A percentile compares a stretch with the other conserved stretches of the same genome.
Evolutionary conservation across 148 eudicot species (phyloP).

Genomic region (Fagopyrum tataricum): DNA sequence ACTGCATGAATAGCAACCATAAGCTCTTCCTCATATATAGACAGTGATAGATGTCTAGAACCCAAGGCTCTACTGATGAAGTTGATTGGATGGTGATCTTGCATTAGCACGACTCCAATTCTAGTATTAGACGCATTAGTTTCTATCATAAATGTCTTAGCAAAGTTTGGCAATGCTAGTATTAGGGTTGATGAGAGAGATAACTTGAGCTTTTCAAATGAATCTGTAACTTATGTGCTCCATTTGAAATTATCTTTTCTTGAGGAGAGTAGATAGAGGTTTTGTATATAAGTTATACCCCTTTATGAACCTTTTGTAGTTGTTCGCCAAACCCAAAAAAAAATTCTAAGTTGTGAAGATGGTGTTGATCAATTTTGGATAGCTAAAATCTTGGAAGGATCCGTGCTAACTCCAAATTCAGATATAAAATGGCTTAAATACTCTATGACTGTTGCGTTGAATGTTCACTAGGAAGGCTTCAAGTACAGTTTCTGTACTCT

Average conservation of each 20-base stretch:
- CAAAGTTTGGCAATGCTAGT: background rate
- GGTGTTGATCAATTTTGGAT: background rate
- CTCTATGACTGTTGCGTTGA: background rate
- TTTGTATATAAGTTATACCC: background rate
- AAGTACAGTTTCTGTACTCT: background rate
- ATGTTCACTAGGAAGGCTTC: background rate
- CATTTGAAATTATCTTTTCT: constrained; percentile 5
- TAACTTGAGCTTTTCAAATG: background rate
- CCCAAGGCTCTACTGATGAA: constrained; percentile 12
- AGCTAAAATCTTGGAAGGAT: background rate
- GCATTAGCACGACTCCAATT: constrained; percentile 2
- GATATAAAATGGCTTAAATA: constrained; percentile 7
- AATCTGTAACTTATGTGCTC: background rate
- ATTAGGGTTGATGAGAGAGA: background rate
- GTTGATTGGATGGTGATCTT: background rate
- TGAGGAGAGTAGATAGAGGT: background rate
- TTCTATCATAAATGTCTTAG: background rate
- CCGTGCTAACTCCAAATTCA: background rate
- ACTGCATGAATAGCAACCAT: background rate
- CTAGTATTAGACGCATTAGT: background rate
- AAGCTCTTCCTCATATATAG: constrained; percentile 16
- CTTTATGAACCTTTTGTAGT: constrained; percentile 4
- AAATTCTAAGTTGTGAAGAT: background rate
- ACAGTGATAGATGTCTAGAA: background rate
- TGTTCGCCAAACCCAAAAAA: background rate